Percentiles rank a stretch among this genome's conserved stretches.
phyloP scores from a whole-genome alignment of 2,329 filamentous ascomycete species.

The Aspergillus arachidicola region DNA sequence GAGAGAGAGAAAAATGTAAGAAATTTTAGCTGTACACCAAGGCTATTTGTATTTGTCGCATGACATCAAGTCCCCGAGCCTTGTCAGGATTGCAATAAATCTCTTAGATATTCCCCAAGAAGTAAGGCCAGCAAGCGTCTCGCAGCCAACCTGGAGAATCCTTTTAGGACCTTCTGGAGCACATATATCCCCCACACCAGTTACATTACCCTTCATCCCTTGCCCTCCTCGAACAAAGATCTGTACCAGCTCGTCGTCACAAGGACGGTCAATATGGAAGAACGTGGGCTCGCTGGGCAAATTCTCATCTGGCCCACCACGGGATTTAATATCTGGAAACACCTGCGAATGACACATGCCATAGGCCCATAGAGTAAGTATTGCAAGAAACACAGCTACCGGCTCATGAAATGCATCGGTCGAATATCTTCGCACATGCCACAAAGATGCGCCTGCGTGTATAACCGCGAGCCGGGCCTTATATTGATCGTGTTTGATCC shows the following conservation, averaged over 20 bases:
- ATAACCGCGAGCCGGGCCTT: slow-evolving; percentile 61
- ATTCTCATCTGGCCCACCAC: slow-evolving; percentile 9
- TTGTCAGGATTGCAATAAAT: slow-evolving; percentile 35
- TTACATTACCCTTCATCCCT: slow-evolving; percentile 54
- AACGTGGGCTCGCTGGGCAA: slow-evolving; percentile 42
- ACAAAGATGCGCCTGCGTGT: slow-evolving; percentile 56
- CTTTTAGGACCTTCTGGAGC: slow-evolving; percentile 39
- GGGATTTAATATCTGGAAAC: slow-evolving; percentile 34
- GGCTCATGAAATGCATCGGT: slow-evolving; percentile 54
- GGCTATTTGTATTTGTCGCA: neutral
- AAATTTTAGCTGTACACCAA: neutral
- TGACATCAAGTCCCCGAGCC: slow-evolving; percentile 31
- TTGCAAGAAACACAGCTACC: slow-evolving; percentile 48
- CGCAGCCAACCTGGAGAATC: slow-evolving; percentile 43
- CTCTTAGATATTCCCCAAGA: slow-evolving; percentile 42
- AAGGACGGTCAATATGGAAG: slow-evolving; percentile 58
- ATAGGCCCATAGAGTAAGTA: slow-evolving; percentile 54
- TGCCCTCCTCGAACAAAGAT: slow-evolving; percentile 56
- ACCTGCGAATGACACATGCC: slow-evolving; percentile 34
- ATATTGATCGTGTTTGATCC: slow-evolving; percentile 55
- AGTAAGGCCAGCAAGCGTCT: slow-evolving; percentile 35
- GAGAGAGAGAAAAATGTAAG: neutral
- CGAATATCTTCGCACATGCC: slow-evolving; percentile 56
- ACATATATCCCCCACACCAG: slow-evolving; percentile 56
- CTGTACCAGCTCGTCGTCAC: slow-evolving; percentile 62